Evolutionary conservation across 2,329 filamentous ascomycete genomes (phyloP).

Genomic region (Sporothrix phasma): DNA sequence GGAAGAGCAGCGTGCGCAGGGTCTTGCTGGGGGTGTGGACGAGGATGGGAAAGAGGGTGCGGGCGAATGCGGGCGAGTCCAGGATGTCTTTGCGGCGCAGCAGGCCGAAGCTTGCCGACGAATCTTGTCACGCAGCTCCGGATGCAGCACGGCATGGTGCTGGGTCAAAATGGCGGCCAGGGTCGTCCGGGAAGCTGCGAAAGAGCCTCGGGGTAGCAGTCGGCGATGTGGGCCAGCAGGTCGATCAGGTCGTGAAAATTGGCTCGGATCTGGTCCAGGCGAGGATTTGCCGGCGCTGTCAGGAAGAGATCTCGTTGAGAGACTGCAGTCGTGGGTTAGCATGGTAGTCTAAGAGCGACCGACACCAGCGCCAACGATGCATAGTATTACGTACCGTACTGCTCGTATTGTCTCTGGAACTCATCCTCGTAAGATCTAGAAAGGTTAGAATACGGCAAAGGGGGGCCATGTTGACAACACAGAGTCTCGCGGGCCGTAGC

Average conservation of each 20-base stretch:
- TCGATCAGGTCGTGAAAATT: conserved; percentile 86
- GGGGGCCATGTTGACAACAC: too few species aligned
- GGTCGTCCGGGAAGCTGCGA: conserved; percentile 63
- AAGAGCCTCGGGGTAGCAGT: conserved; percentile 84
- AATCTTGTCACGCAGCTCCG: conserved; percentile 85
- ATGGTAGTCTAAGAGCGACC: too few species aligned
- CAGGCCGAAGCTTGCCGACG: conserved; percentile 81
- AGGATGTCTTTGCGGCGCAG: conserved; percentile 86
- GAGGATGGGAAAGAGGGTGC: conserved; percentile 92
- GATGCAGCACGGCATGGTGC: conserved; percentile 74
- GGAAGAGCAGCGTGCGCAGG: conserved; percentile 71
- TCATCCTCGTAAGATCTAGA: conserved; percentile 72
- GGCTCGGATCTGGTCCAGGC: conserved; percentile 70
- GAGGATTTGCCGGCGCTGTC: conserved; percentile 66
- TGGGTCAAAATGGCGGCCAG: conserved; percentile 69
- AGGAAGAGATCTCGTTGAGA: conserved; percentile 87
- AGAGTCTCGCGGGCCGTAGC: neutral
- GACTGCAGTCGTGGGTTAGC: conserved; percentile 14
- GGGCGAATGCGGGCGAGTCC: conserved; percentile 62
- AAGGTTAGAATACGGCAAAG: conserved; percentile 7
- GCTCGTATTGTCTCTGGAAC: conserved; percentile 65
- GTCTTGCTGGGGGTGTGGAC: conserved; percentile 82
- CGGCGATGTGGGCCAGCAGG: conserved; percentile 84
- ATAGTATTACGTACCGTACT: conserved; percentile 52
- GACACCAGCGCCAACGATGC: neutral